Percentiles rank a stretch among this genome's conserved stretches.
phyloP scores from a whole-genome alignment of 805 yeast species.

The Debaryomyces hansenii region DNA sequence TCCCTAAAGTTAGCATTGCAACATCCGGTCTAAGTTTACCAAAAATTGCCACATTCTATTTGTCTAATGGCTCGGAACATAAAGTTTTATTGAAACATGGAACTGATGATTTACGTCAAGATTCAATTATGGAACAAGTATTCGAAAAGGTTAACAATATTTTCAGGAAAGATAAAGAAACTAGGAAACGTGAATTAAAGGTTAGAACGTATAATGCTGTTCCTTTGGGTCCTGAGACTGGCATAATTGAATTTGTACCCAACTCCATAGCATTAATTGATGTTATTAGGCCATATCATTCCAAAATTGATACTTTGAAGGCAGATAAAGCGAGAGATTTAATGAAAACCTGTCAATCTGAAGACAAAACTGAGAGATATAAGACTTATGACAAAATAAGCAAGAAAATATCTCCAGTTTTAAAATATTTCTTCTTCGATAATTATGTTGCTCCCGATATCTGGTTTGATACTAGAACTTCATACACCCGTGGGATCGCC shows the following conservation, averaged over 20 bases:
- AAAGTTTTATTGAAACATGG: constrained; percentile 77
- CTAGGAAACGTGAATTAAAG: constrained; percentile 56
- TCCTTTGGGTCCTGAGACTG: constrained; percentile 85
- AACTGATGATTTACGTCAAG: constrained; percentile 91
- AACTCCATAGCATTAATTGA: constrained; percentile 73
- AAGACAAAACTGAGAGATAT: constrained; percentile 43
- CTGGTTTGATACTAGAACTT: constrained; percentile 70
- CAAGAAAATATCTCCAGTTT: constrained; percentile 58
- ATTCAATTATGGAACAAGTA: constrained; percentile 96
- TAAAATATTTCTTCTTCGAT: constrained; percentile 69
- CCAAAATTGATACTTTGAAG: constrained; percentile 41
- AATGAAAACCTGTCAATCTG: constrained; percentile 60
- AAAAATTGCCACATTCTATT: constrained; percentile 59
- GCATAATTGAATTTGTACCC: constrained; percentile 86
- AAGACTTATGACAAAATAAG: constrained; percentile 49
- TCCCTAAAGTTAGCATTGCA: constrained; percentile 57
- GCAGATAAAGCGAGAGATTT: constrained; percentile 58
- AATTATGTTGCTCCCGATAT: constrained; percentile 63
- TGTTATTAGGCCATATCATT: constrained; percentile 65
- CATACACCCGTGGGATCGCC: constrained; percentile 78
- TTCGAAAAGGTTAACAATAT: constrained; percentile 80
- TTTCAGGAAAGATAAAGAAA: constrained; percentile 52
- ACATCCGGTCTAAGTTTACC: constrained; percentile 86
- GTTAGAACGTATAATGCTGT: constrained; percentile 86
- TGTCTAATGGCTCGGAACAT: constrained; percentile 59